Evolutionary conservation across 148 eudicot genomes (phyloP).

Genomic region (Cornus controversa): DNA sequence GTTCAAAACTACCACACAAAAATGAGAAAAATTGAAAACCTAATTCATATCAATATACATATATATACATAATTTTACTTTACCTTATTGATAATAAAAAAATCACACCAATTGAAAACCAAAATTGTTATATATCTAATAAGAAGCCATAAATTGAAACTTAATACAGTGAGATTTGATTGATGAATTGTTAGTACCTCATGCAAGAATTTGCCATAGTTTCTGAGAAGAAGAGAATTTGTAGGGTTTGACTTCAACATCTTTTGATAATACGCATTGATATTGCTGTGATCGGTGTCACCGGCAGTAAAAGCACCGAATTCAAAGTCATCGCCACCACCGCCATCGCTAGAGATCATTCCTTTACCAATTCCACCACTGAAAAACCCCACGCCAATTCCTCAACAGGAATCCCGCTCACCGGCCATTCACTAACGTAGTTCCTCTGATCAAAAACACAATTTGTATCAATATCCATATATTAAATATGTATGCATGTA

Average conservation of each 20-base stretch:
- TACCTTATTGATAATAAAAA: no score
- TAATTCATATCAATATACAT: no score
- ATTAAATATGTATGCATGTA: no score
- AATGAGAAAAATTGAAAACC: no score
- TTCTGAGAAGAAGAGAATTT: slow-evolving; percentile 60
- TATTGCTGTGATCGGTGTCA: slow-evolving; percentile 26
- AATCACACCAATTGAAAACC: no score
- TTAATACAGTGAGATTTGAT: no score
- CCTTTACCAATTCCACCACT: slow-evolving; percentile 40
- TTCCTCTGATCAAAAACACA: slow-evolving; percentile 9
- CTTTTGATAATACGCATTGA: slow-evolving; percentile 50
- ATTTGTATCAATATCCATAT: no score
- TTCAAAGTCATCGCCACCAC: slow-evolving; percentile 10
- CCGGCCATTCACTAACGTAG: not conserved
- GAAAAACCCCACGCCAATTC: slow-evolving; percentile 15
- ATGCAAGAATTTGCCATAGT: slow-evolving; percentile 70
- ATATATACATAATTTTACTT: no score
- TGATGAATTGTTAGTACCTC: slow-evolving; percentile 40
- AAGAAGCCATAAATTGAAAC: no score
- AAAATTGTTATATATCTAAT: no score
- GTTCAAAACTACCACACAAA: no score
- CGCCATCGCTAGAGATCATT: slow-evolving; percentile 24
- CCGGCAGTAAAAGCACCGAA: no score
- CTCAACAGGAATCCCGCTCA: slow-evolving; percentile 25
- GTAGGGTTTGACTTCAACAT: slow-evolving; percentile 62